phyloP scores from a whole-genome alignment of 2,329 filamentous ascomycete species.

The Colletotrichum neosansevieriae region DNA sequence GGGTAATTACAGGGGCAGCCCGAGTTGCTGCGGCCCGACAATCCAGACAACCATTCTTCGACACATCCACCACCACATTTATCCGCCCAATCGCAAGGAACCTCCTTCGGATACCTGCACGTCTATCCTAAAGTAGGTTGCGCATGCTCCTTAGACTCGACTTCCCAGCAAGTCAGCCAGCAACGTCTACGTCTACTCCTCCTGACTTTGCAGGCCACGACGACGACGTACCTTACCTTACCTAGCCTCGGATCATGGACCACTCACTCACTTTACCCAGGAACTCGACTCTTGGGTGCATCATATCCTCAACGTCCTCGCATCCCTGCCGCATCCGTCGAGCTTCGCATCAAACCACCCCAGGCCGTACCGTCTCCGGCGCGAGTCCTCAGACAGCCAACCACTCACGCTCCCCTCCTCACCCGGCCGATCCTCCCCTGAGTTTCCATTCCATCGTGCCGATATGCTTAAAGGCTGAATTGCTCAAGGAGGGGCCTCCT shows the following conservation, averaged over 20 bases:
- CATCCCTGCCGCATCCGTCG: too few species aligned
- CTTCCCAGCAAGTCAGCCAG: too few species aligned
- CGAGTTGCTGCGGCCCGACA: slow-evolving; percentile 50
- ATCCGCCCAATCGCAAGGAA: slow-evolving; percentile 44
- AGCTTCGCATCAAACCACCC: too few species aligned
- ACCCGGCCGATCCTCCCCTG: background rate
- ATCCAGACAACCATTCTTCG: slow-evolving; percentile 48
- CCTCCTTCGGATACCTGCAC: slow-evolving; percentile 22
- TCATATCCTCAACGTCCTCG: too few species aligned
- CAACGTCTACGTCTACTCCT: too few species aligned
- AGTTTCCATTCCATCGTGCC: background rate
- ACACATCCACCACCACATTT: slow-evolving; percentile 40
- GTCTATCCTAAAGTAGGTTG: slow-evolving; percentile 13
- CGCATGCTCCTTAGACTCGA: too few species aligned
- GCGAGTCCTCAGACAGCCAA: background rate
- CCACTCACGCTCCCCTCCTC: background rate
- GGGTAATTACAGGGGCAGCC: slow-evolving; percentile 5
- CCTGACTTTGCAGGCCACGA: too few species aligned
- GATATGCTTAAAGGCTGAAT: slow-evolving; percentile 17
- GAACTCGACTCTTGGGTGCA: too few species aligned
- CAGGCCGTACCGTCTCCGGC: background rate
- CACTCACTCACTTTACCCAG: too few species aligned
- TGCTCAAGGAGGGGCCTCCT: background rate
- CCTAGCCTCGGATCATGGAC: too few species aligned
- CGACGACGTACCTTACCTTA: too few species aligned